These are phyloP conservation scores for Orbilia oligospora DNA, from an alignment of 2,329 filamentous ascomycete species.

Conservation along the genomic window DNA sequence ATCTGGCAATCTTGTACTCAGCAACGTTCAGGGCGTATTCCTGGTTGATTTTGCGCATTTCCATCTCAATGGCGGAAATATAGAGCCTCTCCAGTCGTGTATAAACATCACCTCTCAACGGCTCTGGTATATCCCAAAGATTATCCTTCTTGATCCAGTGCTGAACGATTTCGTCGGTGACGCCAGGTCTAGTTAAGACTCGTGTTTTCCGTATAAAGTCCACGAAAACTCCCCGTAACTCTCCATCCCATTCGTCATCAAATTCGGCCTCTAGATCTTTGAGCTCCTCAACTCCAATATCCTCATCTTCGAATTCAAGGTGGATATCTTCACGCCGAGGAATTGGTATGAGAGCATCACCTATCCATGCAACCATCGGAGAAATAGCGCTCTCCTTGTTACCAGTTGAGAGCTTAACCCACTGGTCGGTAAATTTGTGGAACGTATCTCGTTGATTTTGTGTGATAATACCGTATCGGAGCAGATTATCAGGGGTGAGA, in stretches of 20 bases:
- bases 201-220: slow-evolving; percentile 25
- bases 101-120: slow-evolving; percentile 77
- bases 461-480: slow-evolving; percentile 73
- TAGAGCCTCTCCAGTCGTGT: slow-evolving; percentile 74
- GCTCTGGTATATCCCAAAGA: slow-evolving; percentile 74
- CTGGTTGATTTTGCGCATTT: slow-evolving; percentile 71
- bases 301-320: slow-evolving; percentile 72
- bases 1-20: slow-evolving; percentile 73
- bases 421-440: slow-evolving; percentile 67
- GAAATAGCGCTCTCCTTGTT: slow-evolving; percentile 62
- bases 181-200: slow-evolving; percentile 66
- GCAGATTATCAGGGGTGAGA: slow-evolving; percentile 73
- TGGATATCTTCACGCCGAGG: slow-evolving; percentile 67
- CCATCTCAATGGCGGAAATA: slow-evolving; percentile 69
- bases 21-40: slow-evolving; percentile 71
- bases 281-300: slow-evolving; percentile 75
- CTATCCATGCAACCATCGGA: slow-evolving; percentile 73
- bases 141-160: slow-evolving; percentile 69
- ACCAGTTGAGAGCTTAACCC: slow-evolving; percentile 65
- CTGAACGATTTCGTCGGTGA: slow-evolving; percentile 66
- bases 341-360: slow-evolving; percentile 68
- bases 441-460: slow-evolving; percentile 76
- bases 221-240: slow-evolving; percentile 69
- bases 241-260: slow-evolving; percentile 71
- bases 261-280: slow-evolving; percentile 75